Evolutionary conservation across 139 green algal species (phyloP).

Genomic region (Tetradesmus obliquus): DNA sequence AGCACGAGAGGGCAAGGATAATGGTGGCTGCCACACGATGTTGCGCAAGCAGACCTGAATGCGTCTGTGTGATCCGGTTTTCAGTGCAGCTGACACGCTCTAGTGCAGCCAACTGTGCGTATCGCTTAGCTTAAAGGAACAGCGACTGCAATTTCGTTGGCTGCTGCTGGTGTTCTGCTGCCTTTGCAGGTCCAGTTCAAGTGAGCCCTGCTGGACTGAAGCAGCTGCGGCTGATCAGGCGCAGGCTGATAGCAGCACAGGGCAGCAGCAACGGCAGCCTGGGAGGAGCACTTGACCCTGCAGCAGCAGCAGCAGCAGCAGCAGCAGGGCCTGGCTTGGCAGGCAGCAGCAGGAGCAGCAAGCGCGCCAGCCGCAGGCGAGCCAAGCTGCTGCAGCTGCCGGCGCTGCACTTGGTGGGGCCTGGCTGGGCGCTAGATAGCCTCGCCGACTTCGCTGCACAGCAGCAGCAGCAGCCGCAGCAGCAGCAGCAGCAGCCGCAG

Average conservation of each 20-base stretch:
- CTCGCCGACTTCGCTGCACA: neutral
- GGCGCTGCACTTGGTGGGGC: neutral
- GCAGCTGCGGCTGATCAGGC: constrained; percentile 10
- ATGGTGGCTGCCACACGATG: too few species aligned
- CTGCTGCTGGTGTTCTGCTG: neutral
- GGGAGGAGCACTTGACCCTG: neutral
- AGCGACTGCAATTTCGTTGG: too few species aligned
- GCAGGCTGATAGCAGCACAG: constrained; percentile 16
- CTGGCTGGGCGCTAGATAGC: constrained; percentile 15
- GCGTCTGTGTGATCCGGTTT: too few species aligned
- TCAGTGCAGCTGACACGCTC: too few species aligned
- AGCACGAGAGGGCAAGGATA: too few species aligned
- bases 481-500: neutral
- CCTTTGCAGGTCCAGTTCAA: neutral
- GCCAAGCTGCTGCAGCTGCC: neutral
- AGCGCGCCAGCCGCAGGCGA: neutral
- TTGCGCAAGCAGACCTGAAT: too few species aligned
- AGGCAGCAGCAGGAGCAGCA: neutral
- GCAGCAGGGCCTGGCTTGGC: neutral
- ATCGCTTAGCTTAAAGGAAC: too few species aligned
- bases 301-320: neutral
- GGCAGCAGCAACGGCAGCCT: neutral
- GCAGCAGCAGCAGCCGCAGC: constrained; percentile 31
- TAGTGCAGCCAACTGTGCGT: too few species aligned
- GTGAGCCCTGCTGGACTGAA: constrained; percentile 4